A percentile compares a stretch with the other conserved stretches of the same genome.
phyloP scores from a whole-genome alignment of 2,329 filamentous ascomycete species.

The Gliomastix tumulicola region DNA sequence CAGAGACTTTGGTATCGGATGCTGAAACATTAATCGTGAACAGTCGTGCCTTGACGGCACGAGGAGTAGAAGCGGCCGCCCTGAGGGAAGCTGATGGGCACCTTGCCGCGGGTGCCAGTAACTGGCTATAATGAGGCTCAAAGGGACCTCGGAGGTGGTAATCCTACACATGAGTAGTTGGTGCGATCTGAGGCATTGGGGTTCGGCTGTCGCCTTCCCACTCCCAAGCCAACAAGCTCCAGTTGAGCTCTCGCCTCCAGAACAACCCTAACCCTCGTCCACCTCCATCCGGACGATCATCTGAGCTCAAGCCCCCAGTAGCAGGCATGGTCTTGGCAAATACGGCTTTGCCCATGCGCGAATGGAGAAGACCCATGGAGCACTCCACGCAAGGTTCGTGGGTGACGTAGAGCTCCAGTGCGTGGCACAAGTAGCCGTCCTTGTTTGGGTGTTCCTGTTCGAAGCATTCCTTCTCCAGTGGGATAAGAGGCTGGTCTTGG shows the following conservation, averaged over 20 bases:
- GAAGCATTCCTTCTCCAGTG: conserved; percentile 57
- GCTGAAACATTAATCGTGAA: too few relatives aligned
- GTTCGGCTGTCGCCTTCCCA: conserved; percentile 46
- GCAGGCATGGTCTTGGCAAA: conserved; percentile 73
- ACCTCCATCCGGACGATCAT: conserved; percentile 53
- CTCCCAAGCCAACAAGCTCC: conserved; percentile 78
- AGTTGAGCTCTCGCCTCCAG: conserved; percentile 74
- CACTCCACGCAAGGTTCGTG: conserved; percentile 97
- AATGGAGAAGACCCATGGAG: conserved; percentile 93
- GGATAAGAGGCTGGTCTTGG: conserved; percentile 61
- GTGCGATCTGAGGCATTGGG: conserved; percentile 32
- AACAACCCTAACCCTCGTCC: conserved; percentile 60
- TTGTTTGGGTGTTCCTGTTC: conserved; percentile 56
- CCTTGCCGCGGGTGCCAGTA: too few relatives aligned
- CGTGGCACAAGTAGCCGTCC: conserved; percentile 89
- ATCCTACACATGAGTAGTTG: conserved; percentile 43
- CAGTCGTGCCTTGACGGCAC: too few relatives aligned
- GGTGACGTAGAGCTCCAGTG: conserved; percentile 87
- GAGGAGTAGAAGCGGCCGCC: too few relatives aligned
- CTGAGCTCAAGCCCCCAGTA: conserved; percentile 78
- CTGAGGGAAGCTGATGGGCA: too few relatives aligned
- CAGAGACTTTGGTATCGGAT: too few relatives aligned
- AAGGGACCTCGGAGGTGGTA: conserved; percentile 30
- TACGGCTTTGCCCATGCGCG: conserved; percentile 79
- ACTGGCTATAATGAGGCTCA: conserved; percentile 24